Evolutionary conservation across 495 filamentous ascomycete genomes (phyloP), one percentile per base, ranked within the genome.

Genomic region (Arthonia radiata): DNA sequence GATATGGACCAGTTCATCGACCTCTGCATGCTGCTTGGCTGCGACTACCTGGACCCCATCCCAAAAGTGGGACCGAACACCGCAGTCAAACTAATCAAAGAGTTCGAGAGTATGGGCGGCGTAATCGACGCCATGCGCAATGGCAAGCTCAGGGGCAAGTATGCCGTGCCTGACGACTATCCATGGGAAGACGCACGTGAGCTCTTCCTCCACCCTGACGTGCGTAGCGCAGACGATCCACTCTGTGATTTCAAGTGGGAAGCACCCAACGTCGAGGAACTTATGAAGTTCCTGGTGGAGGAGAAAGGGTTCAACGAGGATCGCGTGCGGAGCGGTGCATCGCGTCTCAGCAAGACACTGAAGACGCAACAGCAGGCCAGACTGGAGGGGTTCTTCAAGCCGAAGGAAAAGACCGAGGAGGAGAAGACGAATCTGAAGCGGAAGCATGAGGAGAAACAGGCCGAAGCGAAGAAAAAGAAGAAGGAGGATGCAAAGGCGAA

Each of bases 271-370:
- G 54, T 82, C 4, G 81, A 93, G 3, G 82, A 76, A 0, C 57
- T 99, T 2, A 56, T 94, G 10, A 59, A 81, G 30, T 99, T 76
- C 52, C 54, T 99, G 2, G 86, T 86, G 5, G 61, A 57, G 2
- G 86, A 94, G 46, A 99, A 99, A 53, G 83, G 78, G 2, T 99
- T 99, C 59, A 82, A 66, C 28, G 89, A 94, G 46, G 86, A 94
- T 36, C 59, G 86, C 2, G 82, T 99, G 12, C 64, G 79, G 16
- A 64, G 53, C 23, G 83, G 60, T 10, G 82, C 72, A 2, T 57
- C 57, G 1, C 63, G 75, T 18, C 52, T 99, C 22, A 57, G 67
- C 41, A 99, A 94, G 57, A 81, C 75, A 31, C 50, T 89, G 29
- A 93, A 92, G 57, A 67, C 57, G 15, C 67, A 67, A 9, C 86